Conservation (phyloP, 164 flowering plant genomes). For the Sextonia rubra region DNA sequence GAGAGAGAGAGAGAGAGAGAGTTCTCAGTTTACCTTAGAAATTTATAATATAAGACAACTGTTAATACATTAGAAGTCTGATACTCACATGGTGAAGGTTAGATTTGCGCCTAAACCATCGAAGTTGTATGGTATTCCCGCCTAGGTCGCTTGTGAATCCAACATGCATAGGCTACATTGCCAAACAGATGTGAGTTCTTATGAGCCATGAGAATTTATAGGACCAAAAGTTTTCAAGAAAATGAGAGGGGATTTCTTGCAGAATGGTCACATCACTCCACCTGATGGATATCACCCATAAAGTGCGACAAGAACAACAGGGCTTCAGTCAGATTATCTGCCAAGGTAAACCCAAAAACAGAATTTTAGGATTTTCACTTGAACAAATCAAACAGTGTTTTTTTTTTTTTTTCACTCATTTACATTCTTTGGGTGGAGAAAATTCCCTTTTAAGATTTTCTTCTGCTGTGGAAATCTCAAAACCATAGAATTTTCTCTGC, state of each 20-base stretch:
- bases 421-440: too few relatives aligned
- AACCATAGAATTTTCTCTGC: neutral
- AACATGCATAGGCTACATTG: constrained; percentile 77
- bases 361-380: neutral
- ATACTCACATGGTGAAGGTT: constrained; percentile 89
- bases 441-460: too few relatives aligned
- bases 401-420: too few relatives aligned
- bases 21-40: too few relatives aligned
- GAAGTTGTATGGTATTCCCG: constrained; percentile 74
- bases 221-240: neutral
- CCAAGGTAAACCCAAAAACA: constrained; percentile 4
- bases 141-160: constrained; percentile 87
- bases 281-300: constrained; percentile 99
- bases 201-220: neutral
- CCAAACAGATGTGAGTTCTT: neutral
- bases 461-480: neutral
- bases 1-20: too few relatives aligned
- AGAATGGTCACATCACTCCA: constrained; percentile 6
- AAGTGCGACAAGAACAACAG: constrained; percentile 82
- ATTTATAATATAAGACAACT: too few relatives aligned
- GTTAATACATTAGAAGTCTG: neutral
- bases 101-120: constrained; percentile 88
- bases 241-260: neutral
- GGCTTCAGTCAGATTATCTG: constrained; percentile 89
- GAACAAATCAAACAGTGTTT: neutral